Conservation (phyloP, 2,329 filamentous ascomycete species). For the Sordariomycetes sp. region DNA sequence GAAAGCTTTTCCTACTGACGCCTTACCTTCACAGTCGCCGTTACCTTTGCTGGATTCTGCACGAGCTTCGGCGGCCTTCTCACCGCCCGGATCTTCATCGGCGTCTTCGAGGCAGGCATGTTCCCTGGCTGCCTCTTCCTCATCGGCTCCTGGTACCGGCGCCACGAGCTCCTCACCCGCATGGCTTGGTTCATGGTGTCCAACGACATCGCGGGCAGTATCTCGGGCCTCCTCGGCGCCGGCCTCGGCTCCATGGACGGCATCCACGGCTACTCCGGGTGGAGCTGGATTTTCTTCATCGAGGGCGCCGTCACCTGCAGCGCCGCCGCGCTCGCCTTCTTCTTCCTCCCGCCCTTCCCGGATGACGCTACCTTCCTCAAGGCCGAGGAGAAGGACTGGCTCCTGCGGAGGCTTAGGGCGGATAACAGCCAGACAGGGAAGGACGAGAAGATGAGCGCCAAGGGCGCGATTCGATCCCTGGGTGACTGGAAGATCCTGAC, state of each 20-base stretch:
- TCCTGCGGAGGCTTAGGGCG: constrained; percentile 9
- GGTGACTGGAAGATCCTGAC: constrained; percentile 38
- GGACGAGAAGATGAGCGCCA: constrained; percentile 12
- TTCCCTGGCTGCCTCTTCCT: constrained; percentile 21
- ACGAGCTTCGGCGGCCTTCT: constrained; percentile 15
- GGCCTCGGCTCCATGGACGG: constrained; percentile 13
- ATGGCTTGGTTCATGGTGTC: constrained; percentile 14
- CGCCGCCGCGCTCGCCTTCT: constrained; percentile 19
- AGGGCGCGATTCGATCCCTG: constrained; percentile 41
- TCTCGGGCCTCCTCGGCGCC: constrained; percentile 13
- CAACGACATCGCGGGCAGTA: constrained; percentile 13
- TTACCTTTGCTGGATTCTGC: constrained; percentile 16
- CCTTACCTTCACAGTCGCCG: constrained; percentile 8
- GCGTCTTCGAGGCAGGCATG: constrained; percentile 22
- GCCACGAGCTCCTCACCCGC: constrained; percentile 18
- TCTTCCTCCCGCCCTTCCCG: constrained; percentile 26
- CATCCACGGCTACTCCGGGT: constrained; percentile 21
- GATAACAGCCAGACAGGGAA: constrained; percentile 9
- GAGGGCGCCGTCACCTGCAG: constrained; percentile 24
- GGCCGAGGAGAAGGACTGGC: constrained; percentile 21
- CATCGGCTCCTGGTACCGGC: constrained; percentile 21
- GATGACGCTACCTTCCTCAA: constrained; percentile 25
- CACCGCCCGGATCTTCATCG: constrained; percentile 18
- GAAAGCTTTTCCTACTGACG: background rate
- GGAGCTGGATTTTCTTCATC: constrained; percentile 36